A percentile compares a stretch with the other conserved stretches of the same genome.
Conservation (phyloP, 2,329 filamentous ascomycete species). For the Penicillium decumbens region DNA sequence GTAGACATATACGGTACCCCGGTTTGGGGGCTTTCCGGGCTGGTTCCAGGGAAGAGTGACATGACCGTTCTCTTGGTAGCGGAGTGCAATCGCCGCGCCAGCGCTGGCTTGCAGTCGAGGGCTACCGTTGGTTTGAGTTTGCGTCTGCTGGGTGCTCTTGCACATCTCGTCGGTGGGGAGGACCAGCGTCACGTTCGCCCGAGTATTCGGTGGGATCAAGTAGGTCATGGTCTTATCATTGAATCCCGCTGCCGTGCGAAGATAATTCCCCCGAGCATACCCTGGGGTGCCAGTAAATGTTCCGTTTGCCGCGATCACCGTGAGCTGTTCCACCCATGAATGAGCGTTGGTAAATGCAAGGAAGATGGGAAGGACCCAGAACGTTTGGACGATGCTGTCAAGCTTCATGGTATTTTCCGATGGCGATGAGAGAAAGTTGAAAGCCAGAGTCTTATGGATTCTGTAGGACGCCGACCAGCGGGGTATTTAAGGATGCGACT, state of each 20-base stretch:
- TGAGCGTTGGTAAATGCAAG: slow-evolving; percentile 51
- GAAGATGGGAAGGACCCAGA: slow-evolving; percentile 28
- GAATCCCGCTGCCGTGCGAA: slow-evolving; percentile 55
- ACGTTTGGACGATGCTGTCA: slow-evolving; percentile 10
- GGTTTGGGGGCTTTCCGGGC: slow-evolving; percentile 57
- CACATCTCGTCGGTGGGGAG: slow-evolving; percentile 56
- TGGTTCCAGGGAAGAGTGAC: slow-evolving; percentile 58
- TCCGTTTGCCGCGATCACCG: slow-evolving; percentile 67
- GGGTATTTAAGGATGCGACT: neutral
- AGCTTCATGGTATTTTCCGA: slow-evolving; percentile 3
- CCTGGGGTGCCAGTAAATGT: slow-evolving; percentile 66
- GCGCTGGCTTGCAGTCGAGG: slow-evolving; percentile 58
- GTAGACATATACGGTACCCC: slow-evolving; percentile 71
- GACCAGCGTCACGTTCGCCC: slow-evolving; percentile 48
- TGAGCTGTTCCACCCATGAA: slow-evolving; percentile 76
- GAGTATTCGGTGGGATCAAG: slow-evolving; percentile 56
- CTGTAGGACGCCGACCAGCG: slow-evolving; percentile 10
- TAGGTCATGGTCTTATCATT: slow-evolving; percentile 57
- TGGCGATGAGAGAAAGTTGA: neutral
- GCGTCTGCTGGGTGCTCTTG: slow-evolving; percentile 57
- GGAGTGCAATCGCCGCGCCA: slow-evolving; percentile 62
- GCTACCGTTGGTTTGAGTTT: slow-evolving; percentile 55
- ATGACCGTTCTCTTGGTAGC: slow-evolving; percentile 72
- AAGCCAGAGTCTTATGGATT: neutral
- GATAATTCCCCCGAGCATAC: slow-evolving; percentile 67